Conservation (phyloP, 2,329 filamentous ascomycete genomes). For the Aspergillus eucalypticola region DNA sequence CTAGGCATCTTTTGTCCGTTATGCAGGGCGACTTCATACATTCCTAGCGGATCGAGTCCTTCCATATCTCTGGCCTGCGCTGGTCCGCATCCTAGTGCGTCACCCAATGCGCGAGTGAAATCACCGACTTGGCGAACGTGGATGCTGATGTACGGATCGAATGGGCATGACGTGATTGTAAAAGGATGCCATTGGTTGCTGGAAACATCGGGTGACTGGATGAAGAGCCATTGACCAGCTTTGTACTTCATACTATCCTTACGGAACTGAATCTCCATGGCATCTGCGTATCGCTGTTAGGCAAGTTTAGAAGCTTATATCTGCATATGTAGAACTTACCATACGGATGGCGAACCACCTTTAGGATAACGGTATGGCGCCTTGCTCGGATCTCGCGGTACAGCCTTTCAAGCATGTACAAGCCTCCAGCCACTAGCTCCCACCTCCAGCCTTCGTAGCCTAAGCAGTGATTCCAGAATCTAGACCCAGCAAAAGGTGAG, state of each 20-base stretch:
- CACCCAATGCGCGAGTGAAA: slow-evolving; percentile 90
- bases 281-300: slow-evolving; percentile 59
- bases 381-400: slow-evolving; percentile 87
- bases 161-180: slow-evolving; percentile 97
- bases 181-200: slow-evolving; percentile 97
- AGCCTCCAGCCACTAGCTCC: slow-evolving; percentile 81
- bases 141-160: slow-evolving; percentile 89
- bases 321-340: slow-evolving; percentile 54
- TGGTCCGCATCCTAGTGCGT: slow-evolving; percentile 86
- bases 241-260: slow-evolving; percentile 99
- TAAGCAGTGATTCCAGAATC: slow-evolving; percentile 90
- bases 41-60: slow-evolving; percentile 84
- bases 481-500: slow-evolving; percentile 79
- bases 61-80: slow-evolving; percentile 90
- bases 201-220: slow-evolving; percentile 88
- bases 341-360: slow-evolving; percentile 93
- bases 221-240: slow-evolving; percentile 95
- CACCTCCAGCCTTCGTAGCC: slow-evolving; percentile 97
- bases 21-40: slow-evolving; percentile 96
- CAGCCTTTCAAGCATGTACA: slow-evolving; percentile 85
- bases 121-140: slow-evolving; percentile 97
- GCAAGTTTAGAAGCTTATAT: no score
- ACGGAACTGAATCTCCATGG: slow-evolving; percentile 93
- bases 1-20: slow-evolving; percentile 90
- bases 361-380: slow-evolving; percentile 83